phyloP scores from a whole-genome alignment of 108 stramenopile species.

The Skeletonema grethae region DNA sequence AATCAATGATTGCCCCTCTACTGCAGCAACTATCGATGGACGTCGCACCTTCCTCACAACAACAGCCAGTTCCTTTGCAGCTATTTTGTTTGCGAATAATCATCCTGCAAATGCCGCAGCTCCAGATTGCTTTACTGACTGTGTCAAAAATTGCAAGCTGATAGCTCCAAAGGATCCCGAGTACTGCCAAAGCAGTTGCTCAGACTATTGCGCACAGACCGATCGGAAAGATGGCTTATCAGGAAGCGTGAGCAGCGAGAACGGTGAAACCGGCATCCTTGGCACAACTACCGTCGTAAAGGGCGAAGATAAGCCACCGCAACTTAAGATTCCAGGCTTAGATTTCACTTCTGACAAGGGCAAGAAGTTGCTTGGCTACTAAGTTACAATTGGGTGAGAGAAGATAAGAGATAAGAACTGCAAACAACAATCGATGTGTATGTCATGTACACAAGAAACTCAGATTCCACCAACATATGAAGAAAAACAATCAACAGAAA shows the following conservation, averaged over 20 bases:
- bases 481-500: too few relatives aligned
- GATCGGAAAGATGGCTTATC: conserved; percentile 83
- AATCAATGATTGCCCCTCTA: too few relatives aligned
- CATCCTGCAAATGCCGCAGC: conserved; percentile 18
- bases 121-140: conserved; percentile 74
- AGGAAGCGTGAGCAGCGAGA: conserved; percentile 61
- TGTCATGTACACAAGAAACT: too few relatives aligned
- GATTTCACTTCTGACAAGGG: conserved; percentile 70
- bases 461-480: neutral
- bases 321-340: conserved; percentile 69
- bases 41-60: neutral
- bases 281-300: conserved; percentile 78
- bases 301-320: conserved; percentile 82
- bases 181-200: conserved; percentile 66
- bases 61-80: conserved; percentile 1
- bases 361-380: conserved; percentile 72
- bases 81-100: neutral
- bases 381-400: neutral
- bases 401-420: neutral
- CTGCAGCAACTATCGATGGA: too few relatives aligned
- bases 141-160: conserved; percentile 70
- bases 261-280: conserved; percentile 78
- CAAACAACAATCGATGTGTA: neutral
- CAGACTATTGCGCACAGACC: conserved; percentile 70
- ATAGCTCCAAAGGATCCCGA: conserved; percentile 78